Conservation (phyloP, 306 rosid species). For the Casuarina equisetifolia region DNA sequence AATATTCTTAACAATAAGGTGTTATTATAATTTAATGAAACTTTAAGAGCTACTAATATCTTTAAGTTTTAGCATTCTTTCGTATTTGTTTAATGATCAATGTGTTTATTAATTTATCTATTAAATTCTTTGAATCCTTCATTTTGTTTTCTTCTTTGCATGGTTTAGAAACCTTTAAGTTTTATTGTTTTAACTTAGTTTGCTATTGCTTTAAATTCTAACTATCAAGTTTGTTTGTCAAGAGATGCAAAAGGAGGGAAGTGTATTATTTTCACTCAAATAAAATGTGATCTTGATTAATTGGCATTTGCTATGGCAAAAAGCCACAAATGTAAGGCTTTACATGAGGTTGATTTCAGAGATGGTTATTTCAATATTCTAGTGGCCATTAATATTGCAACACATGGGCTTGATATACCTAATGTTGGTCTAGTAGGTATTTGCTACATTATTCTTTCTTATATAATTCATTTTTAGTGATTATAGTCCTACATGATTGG, state of each 20-base stretch:
- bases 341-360: conserved; percentile 97
- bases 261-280: conserved; percentile 94
- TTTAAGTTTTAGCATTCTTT: too few species aligned
- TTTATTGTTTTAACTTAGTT: conserved; percentile 14
- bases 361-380: conserved; percentile 76
- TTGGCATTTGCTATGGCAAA: conserved; percentile 69
- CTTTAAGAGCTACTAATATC: too few species aligned
- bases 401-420: conserved; percentile 96
- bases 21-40: too few species aligned
- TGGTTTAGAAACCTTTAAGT: background rate
- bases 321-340: conserved; percentile 70
- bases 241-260: conserved; percentile 98
- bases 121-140: background rate
- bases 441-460: background rate
- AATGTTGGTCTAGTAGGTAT: conserved; percentile 95
- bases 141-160: background rate
- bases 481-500: background rate
- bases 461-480: background rate
- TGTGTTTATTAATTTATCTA: background rate
- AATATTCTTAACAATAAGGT: too few species aligned
- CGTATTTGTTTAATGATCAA: background rate
- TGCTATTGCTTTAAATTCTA: conserved; percentile 14
- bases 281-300: conserved; percentile 96
- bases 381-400: conserved; percentile 94
- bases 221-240: conserved; percentile 29